Conservation (phyloP, 306 rosid species). For the Casuarina glauca region DNA sequence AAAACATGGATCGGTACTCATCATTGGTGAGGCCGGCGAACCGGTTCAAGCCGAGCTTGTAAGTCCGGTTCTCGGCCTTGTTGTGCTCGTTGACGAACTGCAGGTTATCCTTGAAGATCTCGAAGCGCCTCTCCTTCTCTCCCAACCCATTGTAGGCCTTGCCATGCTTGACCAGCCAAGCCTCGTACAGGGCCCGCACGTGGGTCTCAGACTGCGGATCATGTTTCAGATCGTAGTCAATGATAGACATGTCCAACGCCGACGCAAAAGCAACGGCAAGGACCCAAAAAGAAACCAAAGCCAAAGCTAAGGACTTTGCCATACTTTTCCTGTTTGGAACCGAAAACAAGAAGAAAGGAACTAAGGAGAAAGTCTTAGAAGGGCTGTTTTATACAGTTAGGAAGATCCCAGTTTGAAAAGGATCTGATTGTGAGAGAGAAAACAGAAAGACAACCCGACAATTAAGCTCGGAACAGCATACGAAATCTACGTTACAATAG, state of each 20-base stretch:
- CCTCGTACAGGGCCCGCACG: constrained; percentile 47
- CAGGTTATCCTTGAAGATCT: constrained; percentile 73
- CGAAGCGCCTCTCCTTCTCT: constrained; percentile 63
- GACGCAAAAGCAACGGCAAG: constrained; percentile 7
- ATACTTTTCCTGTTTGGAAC: background rate
- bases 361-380: too few relatives aligned
- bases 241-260: constrained; percentile 76
- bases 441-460: too few relatives aligned
- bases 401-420: background rate
- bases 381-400: background rate
- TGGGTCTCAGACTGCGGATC: constrained; percentile 34
- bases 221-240: constrained; percentile 55
- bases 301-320: background rate
- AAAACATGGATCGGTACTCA: constrained; percentile 51
- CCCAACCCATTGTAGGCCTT: constrained; percentile 67
- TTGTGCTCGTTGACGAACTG: constrained; percentile 60
- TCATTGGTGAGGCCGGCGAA: constrained; percentile 85
- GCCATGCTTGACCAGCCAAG: constrained; percentile 67
- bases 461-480: constrained; percentile 2
- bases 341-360: background rate
- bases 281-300: constrained; percentile 7
- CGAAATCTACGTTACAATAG: constrained; percentile 13
- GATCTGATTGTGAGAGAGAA: too few relatives aligned
- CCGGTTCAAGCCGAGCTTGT: constrained; percentile 56
- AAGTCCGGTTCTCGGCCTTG: constrained; percentile 24